Evolutionary conservation across 495 filamentous ascomycete genomes (phyloP), one percentile per base, ranked within the genome.

Genomic region (Lentithecium fluviatile): DNA sequence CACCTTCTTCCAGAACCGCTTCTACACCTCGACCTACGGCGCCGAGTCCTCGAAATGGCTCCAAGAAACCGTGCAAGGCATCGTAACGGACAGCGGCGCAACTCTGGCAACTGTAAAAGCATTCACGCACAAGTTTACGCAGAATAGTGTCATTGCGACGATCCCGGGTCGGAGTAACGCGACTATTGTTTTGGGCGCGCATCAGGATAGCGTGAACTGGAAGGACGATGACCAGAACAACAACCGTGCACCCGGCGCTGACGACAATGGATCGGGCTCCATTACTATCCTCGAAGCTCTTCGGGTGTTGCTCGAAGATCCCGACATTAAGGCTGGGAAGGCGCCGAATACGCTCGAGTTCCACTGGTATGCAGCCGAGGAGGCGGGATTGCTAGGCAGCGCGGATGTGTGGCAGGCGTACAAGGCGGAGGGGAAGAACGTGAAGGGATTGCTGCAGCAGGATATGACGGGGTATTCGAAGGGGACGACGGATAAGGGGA

Each of bases 391-490:
- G 60, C 81, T 96, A 7, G 74, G 76, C 56, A 73, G 70, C 25
- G 91, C 95, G 72, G 90, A 88, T 32, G 86, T 99, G 72, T 97
- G 96, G 75, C 78, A 82, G 12, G 73, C 78, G n/a, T 99, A 99
- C 70, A 88, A 89, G 73, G 85, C 85, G 69, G 69, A 83, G 21
- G 78, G 80, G 24, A 79, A 86, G 19, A 85, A 95, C 62, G 80
- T 99, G 70, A 94, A 92, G 75, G 94, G 94, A 23, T 97, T 99
- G 94, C 80, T 99, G 45, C 95, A 99, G 78, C 94, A 99, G 73
- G 94, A 99, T 72, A 99, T 97, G 94, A 97, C 94, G 1, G 94
- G 94, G 10, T 97, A 87, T 71, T 80, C 91, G 4, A 85, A 91
- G 58, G 86, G 85, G 40, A 95, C 94, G 0, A 76, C 95, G 15